Evolutionary conservation across 345 rosid genomes (phyloP).

Genomic region (Balakata baccata): DNA sequence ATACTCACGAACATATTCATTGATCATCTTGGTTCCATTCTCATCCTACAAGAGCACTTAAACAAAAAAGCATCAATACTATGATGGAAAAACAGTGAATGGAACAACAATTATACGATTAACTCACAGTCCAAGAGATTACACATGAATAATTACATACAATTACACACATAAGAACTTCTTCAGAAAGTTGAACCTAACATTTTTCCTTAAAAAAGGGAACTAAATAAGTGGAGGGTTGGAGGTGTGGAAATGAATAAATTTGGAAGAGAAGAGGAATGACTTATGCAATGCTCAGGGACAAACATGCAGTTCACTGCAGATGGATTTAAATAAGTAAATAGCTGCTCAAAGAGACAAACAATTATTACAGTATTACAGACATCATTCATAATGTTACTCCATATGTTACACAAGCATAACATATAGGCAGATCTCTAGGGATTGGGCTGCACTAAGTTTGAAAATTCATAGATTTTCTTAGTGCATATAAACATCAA

Average conservation of each 20-base stretch:
- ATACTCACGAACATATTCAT: constrained; percentile 72
- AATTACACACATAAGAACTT: constrained; percentile 3
- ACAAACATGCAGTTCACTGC: background rate
- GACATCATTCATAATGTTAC: background rate
- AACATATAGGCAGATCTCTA: background rate
- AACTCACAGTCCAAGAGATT: background rate
- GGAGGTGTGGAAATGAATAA: background rate
- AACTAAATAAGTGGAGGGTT: background rate
- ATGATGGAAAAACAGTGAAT: background rate
- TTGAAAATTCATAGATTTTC: background rate
- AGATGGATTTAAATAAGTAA: background rate
- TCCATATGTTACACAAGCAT: no score
- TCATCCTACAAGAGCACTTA: constrained; percentile 65
- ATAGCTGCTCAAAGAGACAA: background rate
- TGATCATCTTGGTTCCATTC: constrained; percentile 78
- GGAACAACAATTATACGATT: background rate
- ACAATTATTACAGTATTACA: background rate
- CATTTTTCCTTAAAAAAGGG: background rate
- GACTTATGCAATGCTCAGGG: background rate
- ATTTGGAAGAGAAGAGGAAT: background rate
- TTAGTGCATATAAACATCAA: background rate
- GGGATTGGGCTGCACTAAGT: background rate
- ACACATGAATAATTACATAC: background rate
- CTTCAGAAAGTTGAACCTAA: constrained; percentile 10
- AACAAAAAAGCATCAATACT: background rate